phyloP scores from a whole-genome alignment of 768 basidiomycete species.

The Boletus reticuloceps region DNA sequence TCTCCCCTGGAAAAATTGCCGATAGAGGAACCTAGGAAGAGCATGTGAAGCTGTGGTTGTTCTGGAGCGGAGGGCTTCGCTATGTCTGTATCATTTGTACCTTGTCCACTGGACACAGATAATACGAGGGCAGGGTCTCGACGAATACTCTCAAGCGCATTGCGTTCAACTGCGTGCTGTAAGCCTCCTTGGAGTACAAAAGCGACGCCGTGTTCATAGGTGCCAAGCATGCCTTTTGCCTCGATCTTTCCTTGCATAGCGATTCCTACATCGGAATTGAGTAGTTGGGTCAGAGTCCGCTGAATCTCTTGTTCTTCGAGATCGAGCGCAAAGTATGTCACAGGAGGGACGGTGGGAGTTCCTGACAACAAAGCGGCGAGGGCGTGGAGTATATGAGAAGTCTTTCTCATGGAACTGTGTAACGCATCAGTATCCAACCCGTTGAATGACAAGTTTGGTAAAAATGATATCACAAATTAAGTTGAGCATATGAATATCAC shows the following conservation, averaged over 20 bases:
- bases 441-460: neutral
- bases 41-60: slow-evolving; percentile 65
- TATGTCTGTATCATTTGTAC: neutral
- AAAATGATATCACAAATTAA: neutral
- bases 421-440: slow-evolving; percentile 8
- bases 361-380: slow-evolving; percentile 54
- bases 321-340: slow-evolving; percentile 91
- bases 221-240: slow-evolving; percentile 85
- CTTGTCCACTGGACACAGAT: slow-evolving; percentile 25
- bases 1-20: slow-evolving; percentile 83
- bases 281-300: slow-evolving; percentile 71
- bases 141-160: slow-evolving; percentile 7
- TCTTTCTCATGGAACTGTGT: slow-evolving; percentile 79
- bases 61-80: slow-evolving; percentile 47
- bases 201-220: slow-evolving; percentile 85
- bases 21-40: slow-evolving; percentile 90
- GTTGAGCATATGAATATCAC: neutral
- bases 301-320: slow-evolving; percentile 84
- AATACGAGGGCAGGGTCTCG: slow-evolving; percentile 42
- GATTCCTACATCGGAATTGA: slow-evolving; percentile 58
- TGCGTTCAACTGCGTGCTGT: neutral
- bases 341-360: slow-evolving; percentile 40
- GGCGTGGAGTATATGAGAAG: slow-evolving; percentile 75
- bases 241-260: slow-evolving; percentile 68
- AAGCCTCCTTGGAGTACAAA: slow-evolving; percentile 56